Evolutionary conservation across 495 filamentous ascomycete genomes (phyloP).

Genomic region (Polyplosphaeria fusca): DNA sequence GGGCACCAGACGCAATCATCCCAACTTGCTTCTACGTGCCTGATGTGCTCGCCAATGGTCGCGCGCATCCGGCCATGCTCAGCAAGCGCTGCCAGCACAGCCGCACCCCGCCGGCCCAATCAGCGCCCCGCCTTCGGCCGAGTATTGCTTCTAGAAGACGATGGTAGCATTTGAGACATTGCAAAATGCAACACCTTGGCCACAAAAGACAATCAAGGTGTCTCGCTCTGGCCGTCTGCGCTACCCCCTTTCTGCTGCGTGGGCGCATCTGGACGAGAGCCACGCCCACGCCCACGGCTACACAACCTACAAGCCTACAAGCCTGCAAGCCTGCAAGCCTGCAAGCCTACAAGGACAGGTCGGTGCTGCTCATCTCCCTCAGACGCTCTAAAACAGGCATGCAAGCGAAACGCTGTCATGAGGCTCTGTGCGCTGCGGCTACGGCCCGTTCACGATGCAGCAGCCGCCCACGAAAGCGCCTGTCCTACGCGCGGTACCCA

Average conservation of each 20-base stretch:
- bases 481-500: slow-evolving; percentile 5
- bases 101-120: slow-evolving; percentile 4
- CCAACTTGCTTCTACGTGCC: not conserved
- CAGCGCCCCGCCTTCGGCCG: too few species aligned
- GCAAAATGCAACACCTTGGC: too few species aligned
- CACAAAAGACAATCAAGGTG: slow-evolving; percentile 7
- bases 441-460: slow-evolving; percentile 11
- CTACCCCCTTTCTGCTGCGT: not conserved
- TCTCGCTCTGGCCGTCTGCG: slow-evolving; percentile 14
- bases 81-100: slow-evolving; percentile 17
- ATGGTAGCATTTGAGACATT: too few species aligned
- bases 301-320: not conserved
- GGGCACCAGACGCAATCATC: not conserved
- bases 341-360: too few species aligned
- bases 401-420: slow-evolving; percentile 23
- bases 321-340: not conserved
- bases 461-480: slow-evolving; percentile 27
- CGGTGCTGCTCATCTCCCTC: slow-evolving; percentile 3
- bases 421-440: slow-evolving; percentile 31
- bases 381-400: not conserved
- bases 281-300: not conserved
- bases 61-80: slow-evolving; percentile 7
- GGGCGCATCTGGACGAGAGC: not conserved
- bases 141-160: too few species aligned
- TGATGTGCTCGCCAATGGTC: slow-evolving; percentile 1